A percentile compares a stretch with the other conserved stretches of the same genome.
Conservation (phyloP, 192 early-diverging fungal genomes). For the Coemansia sp. region DNA sequence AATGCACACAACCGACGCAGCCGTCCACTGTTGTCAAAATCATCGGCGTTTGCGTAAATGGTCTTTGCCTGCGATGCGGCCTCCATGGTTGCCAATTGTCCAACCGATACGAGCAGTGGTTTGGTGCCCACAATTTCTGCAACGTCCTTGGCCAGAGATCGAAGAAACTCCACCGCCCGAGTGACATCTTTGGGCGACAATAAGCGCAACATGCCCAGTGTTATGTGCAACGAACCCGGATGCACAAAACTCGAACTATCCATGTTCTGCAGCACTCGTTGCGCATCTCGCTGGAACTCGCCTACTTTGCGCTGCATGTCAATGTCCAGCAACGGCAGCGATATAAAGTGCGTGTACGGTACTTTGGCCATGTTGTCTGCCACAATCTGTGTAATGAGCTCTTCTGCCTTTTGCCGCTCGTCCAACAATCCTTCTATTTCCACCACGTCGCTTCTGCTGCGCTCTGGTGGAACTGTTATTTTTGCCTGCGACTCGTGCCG, state of each 20-base stretch:
- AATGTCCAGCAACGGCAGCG: slow-evolving; percentile 24
- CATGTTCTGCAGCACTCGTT: background rate
- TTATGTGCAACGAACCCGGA: slow-evolving; percentile 32
- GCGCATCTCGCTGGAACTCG: slow-evolving; percentile 17
- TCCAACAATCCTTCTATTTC: slow-evolving; percentile 25
- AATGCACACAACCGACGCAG: slow-evolving; percentile 24
- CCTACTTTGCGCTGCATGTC: slow-evolving; percentile 30
- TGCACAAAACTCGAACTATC: slow-evolving; percentile 12
- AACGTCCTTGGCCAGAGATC: slow-evolving; percentile 21
- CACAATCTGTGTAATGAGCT: slow-evolving; percentile 19
- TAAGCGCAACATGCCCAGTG: slow-evolving; percentile 47
- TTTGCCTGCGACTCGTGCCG: slow-evolving; percentile 15
- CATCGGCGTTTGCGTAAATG: slow-evolving; percentile 26
- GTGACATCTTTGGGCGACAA: slow-evolving; percentile 15
- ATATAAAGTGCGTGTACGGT: slow-evolving; percentile 47
- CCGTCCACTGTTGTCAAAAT: slow-evolving; percentile 14
- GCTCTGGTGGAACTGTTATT: slow-evolving; percentile 23
- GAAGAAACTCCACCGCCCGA: slow-evolving; percentile 21
- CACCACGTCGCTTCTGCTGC: slow-evolving; percentile 13
- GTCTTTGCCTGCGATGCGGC: slow-evolving; percentile 12
- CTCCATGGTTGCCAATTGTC: slow-evolving; percentile 31
- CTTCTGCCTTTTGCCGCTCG: slow-evolving; percentile 11
- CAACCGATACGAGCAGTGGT: slow-evolving; percentile 26
- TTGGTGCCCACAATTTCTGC: slow-evolving; percentile 11
- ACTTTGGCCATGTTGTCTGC: slow-evolving; percentile 15